Percentiles rank a stretch among this genome's conserved stretches.
These are phyloP conservation scores for Mortierella sp. DNA, from an alignment of 371 early-diverging fungal species.

Conservation along the genomic window DNA sequence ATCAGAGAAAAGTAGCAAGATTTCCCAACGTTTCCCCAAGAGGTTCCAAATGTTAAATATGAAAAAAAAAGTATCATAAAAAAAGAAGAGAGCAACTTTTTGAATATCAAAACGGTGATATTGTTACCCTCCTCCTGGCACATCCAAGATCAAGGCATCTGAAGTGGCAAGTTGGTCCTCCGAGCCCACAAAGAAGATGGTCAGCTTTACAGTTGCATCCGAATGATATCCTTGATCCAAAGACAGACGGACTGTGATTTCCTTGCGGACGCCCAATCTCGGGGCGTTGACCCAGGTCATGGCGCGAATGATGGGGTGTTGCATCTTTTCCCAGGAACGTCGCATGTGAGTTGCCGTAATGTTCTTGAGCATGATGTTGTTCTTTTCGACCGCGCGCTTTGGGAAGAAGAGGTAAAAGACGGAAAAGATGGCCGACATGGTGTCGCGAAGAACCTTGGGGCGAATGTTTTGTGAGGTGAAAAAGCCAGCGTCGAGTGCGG, in stretches of 20 bases:
- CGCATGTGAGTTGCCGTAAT: constrained; percentile 92
- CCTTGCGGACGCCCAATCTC: constrained; percentile 63
- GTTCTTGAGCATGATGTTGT: constrained; percentile 77
- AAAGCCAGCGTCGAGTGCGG: constrained; percentile 95
- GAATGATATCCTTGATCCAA: constrained; percentile 35
- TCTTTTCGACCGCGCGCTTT: constrained; percentile 88
- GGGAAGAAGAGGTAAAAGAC: constrained; percentile 89
- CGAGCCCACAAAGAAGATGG: constrained; percentile 55
- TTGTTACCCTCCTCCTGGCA: constrained; percentile 85
- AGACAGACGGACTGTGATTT: constrained; percentile 67
- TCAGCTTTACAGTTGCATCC: constrained; percentile 28
- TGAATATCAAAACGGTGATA: too few species aligned
- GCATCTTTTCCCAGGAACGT: constrained; percentile 89
- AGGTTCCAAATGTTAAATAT: not conserved
- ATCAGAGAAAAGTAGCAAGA: not conserved
- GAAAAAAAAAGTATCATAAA: not conserved
- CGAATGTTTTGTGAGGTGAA: constrained; percentile 89
- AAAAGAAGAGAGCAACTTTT: too few species aligned
- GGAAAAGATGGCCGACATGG: constrained; percentile 81
- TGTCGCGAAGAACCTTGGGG: constrained; percentile 80
- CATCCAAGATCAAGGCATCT: constrained; percentile 73
- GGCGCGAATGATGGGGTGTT: constrained; percentile 74
- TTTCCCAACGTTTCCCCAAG: too few species aligned
- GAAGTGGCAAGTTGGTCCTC: constrained; percentile 39
- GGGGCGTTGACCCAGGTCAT: constrained; percentile 65